Percentiles rank a stretch among this genome's conserved stretches.
Conservation (phyloP, 768 basidiomycete species). For the Mycena rebaudengoi region DNA sequence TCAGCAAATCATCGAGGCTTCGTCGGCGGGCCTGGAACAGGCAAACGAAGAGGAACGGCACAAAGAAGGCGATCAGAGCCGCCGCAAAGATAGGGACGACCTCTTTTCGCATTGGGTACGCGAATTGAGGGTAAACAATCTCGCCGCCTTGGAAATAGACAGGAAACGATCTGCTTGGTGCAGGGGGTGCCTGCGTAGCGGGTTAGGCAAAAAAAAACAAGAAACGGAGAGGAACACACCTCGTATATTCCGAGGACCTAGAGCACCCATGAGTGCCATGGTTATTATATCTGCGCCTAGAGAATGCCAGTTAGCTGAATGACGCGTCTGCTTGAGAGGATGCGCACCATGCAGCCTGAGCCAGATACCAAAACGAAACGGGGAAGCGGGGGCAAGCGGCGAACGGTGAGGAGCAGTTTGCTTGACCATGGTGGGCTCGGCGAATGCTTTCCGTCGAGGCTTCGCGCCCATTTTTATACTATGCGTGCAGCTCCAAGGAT, state of each 20-base stretch:
- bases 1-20: slow-evolving; percentile 54
- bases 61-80: slow-evolving; percentile 61
- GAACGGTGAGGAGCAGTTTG: too few relatives aligned
- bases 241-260: slow-evolving; percentile 62
- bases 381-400: not conserved
- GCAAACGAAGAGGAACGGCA: slow-evolving; percentile 62
- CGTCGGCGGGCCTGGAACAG: slow-evolving; percentile 62
- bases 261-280: slow-evolving; percentile 65
- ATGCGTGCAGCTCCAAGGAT: too few relatives aligned
- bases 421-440: too few relatives aligned
- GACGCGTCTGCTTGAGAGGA: too few relatives aligned
- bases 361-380: slow-evolving; percentile 48
- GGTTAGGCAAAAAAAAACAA: not conserved
- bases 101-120: slow-evolving; percentile 59
- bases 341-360: slow-evolving; percentile 58
- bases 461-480: too few relatives aligned
- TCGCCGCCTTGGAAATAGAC: slow-evolving; percentile 54
- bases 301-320: too few relatives aligned
- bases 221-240: slow-evolving; percentile 47
- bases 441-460: too few relatives aligned
- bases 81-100: slow-evolving; percentile 64
- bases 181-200: slow-evolving; percentile 36
- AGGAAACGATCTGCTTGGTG: slow-evolving; percentile 53
- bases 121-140: slow-evolving; percentile 61
- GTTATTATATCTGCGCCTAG: slow-evolving; percentile 61